Percentiles rank a stretch among this genome's conserved stretches.
Conservation (phyloP, 1,284 basidiomycete genomes). For the Schizophyllum amplum region DNA sequence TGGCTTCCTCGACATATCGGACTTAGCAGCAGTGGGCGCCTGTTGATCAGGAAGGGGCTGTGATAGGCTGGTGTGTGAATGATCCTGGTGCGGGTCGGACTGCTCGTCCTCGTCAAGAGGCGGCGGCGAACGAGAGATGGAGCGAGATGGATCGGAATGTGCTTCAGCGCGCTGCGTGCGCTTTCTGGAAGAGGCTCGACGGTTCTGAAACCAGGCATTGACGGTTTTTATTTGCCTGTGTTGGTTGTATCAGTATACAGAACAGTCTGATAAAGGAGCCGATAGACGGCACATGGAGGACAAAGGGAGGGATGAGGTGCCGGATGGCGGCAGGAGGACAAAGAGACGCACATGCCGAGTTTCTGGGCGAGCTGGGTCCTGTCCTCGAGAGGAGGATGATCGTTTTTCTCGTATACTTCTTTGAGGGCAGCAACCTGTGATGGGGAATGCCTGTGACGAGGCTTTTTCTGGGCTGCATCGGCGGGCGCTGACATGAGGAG, state of each 20-base stretch:
- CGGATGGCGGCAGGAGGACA: conserved; percentile 5
- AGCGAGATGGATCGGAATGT: conserved; percentile 22
- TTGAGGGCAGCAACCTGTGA: conserved; percentile 65
- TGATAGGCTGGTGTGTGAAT: conserved; percentile 3
- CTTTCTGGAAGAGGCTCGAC: conserved; percentile 74
- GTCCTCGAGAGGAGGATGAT: conserved; percentile 64
- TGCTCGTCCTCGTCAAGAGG: conserved; percentile 39
- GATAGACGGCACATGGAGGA: conserved; percentile 3
- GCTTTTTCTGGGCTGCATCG: conserved; percentile 48
- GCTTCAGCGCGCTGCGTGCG: conserved; percentile 31
- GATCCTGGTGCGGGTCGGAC: conserved; percentile 28
- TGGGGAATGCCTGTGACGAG: conserved; percentile 65
- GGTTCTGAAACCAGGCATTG: conserved; percentile 80
- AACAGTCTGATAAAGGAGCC: neutral
- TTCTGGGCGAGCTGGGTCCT: neutral
- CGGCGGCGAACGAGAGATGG: conserved; percentile 19
- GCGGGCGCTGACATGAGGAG: conserved; percentile 12
- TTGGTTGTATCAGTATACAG: neutral
- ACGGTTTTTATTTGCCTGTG: conserved; percentile 73
- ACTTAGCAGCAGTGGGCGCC: conserved; percentile 38
- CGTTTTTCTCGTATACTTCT: conserved; percentile 64
- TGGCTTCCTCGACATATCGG: conserved; percentile 35
- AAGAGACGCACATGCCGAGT: neutral
- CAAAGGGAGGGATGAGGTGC: conserved; percentile 15
- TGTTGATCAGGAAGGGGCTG: conserved; percentile 19